Percentiles rank a stretch among this genome's conserved stretches.
Conservation (phyloP, 805 yeast genomes). For the Schizosaccharomyces lindneri region DNA sequence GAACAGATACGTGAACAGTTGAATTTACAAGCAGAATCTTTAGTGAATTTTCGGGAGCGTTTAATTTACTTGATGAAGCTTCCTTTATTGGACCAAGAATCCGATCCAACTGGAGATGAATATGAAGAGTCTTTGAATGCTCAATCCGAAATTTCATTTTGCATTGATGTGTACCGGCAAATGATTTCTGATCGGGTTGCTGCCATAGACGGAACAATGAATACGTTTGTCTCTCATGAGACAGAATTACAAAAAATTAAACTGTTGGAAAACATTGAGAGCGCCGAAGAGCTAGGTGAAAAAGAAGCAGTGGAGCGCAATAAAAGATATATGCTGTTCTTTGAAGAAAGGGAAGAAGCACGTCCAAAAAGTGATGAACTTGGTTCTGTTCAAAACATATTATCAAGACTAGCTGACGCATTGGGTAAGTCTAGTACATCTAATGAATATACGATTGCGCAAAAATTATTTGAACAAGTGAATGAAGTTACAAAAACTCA, state of each 20-base stretch:
- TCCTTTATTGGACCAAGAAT: constrained; percentile 27
- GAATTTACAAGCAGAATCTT: constrained; percentile 25
- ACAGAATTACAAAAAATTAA: background rate
- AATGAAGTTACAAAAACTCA: constrained; percentile 13
- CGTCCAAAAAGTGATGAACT: background rate
- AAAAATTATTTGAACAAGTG: too few relatives aligned
- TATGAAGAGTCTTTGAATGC: constrained; percentile 48
- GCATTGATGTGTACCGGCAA: constrained; percentile 14
- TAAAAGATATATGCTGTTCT: background rate
- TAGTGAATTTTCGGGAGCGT: constrained; percentile 28
- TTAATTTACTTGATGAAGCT: constrained; percentile 21
- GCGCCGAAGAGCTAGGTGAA: background rate
- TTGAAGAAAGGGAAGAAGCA: background rate
- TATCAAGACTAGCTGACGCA: background rate
- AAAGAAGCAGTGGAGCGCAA: background rate
- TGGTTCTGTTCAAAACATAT: background rate
- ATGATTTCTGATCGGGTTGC: constrained; percentile 19
- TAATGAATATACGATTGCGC: background rate
- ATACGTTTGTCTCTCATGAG: constrained; percentile 7
- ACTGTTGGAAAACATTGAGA: background rate
- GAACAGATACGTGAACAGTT: constrained; percentile 11
- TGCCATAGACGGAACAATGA: constrained; percentile 17
- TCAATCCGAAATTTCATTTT: constrained; percentile 36
- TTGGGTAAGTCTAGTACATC: background rate
- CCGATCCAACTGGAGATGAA: constrained; percentile 45